Conservation (phyloP, 1,139 yeast genomes). For the Schizosaccharomyces versatilis region DNA sequence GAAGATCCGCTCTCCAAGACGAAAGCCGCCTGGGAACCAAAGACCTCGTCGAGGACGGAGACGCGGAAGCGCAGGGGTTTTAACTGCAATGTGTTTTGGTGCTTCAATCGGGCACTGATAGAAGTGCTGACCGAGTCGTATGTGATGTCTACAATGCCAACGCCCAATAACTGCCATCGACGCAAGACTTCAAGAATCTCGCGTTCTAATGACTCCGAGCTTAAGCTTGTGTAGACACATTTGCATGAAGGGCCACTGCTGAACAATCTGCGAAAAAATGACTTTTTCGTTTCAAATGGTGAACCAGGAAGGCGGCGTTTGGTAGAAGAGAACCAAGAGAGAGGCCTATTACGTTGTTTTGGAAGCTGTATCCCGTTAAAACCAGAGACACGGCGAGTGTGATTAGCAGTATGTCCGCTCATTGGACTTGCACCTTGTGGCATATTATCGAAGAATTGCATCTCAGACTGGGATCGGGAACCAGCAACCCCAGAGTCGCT, state of each 20-base stretch:
- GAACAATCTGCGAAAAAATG: conserved; percentile 10
- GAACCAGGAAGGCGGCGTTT: not conserved
- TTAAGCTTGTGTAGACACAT: conserved; percentile 7
- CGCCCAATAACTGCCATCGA: conserved; percentile 8
- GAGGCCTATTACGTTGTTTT: not conserved
- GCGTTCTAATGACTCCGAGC: conserved; percentile 5
- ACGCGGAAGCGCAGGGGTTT: not conserved
- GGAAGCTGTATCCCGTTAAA: not conserved
- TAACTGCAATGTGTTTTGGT: not conserved
- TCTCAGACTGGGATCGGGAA: too few species aligned
- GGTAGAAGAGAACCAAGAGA: not conserved
- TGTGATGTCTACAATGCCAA: conserved; percentile 8
- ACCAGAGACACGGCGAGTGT: too few species aligned
- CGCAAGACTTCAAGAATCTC: conserved; percentile 6
- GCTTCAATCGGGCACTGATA: not conserved
- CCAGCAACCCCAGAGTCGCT: too few species aligned
- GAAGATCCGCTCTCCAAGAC: conserved; percentile 2
- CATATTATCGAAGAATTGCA: too few species aligned
- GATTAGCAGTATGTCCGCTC: not conserved
- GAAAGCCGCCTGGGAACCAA: conserved; percentile 1
- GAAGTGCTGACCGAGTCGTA: not conserved
- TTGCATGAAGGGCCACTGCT: conserved; percentile 10
- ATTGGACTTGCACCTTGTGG: too few species aligned
- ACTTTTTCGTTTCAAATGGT: conserved; percentile 1
- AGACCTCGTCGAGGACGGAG: not conserved